Base-by-base conservation (phyloP, 192 early-diverging fungal species). In the Coemansia sp. region DNA sequence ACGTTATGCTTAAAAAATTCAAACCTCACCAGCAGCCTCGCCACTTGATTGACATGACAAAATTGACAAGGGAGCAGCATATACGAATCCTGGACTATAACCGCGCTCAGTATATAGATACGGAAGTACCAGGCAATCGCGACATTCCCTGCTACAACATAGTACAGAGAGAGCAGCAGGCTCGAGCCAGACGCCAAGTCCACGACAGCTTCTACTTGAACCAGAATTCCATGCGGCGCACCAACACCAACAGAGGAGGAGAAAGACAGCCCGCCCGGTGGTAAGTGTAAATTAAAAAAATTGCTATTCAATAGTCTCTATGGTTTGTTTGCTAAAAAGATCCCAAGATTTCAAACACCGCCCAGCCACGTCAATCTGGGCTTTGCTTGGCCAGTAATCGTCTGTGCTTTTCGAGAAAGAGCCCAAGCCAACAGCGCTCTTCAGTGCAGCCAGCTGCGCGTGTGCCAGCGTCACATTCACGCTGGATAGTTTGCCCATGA, bases 311-410 rank as follows among this genome's bases (percentile, higher is more conserved):
- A n/a, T n/a, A n/a, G n/a, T n/a, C n/a, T n/a, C n/a, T n/a, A n/a
- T n/a, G n/a, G n/a, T n/a, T n/a, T n/a, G n/a, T n/a, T 41, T 39
- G 29, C 8, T 48, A 56, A 56, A 19, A n/a, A 70, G 46, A 4
- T 18, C 33, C 69, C 69, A 72, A 8, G 40, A 53, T 32, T 24
- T 59, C 40, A 72, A 34, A 19, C 69, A 72, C 48, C 43, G 35
- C 11, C 56, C 60, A 27, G 69, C 69, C 37, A 59, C 55, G 11
- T 65, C 42, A 19, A 48, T 60, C 37, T 72, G 69, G 22, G 43
- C 26, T 15, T 32, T 57, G 8, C 37, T 50, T 35, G 54, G 48
- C 29, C 14, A 17, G 33, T 33, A 38, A 3, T 21, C 43, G 21
- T 4, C 33, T 2, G 19, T 40, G 24, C 8, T 36, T 18, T 26